Conservation (phyloP, 352 stramenopile genomes). For the Phytophthora cryptogea region DNA sequence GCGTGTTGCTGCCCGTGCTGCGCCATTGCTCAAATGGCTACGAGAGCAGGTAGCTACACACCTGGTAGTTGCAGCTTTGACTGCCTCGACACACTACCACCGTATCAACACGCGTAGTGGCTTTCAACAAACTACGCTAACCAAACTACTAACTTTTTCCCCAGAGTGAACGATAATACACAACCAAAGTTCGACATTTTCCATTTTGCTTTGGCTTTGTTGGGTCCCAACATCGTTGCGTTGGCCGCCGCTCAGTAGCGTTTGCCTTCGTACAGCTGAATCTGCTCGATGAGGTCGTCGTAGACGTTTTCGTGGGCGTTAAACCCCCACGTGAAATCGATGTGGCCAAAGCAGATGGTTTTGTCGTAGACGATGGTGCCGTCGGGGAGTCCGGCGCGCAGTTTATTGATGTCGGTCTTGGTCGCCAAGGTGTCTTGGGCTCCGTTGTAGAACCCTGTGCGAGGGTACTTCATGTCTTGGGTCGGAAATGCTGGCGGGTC, state of each 20-base stretch:
- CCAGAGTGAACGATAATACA: conserved; percentile 13
- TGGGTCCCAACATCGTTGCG: background rate
- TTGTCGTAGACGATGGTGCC: conserved; percentile 47
- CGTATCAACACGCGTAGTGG: conserved; percentile 25
- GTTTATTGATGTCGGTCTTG: conserved; percentile 37
- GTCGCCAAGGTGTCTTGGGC: conserved; percentile 44
- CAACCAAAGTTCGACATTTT: conserved; percentile 14
- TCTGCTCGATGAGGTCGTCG: conserved; percentile 41
- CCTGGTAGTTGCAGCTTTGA: conserved; percentile 50
- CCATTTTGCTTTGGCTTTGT: background rate
- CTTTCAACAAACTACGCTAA: background rate
- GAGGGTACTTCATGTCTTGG: conserved; percentile 37
- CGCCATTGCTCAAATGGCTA: conserved; percentile 59
- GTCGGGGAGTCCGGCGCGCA: conserved; percentile 33
- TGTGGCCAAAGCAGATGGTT: conserved; percentile 42
- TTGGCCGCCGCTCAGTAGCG: conserved; percentile 27
- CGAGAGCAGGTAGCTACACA: conserved; percentile 54
- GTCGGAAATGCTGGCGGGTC: conserved; percentile 42
- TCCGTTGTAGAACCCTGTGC: conserved; percentile 44
- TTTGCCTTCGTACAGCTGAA: conserved; percentile 43
- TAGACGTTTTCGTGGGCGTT: conserved; percentile 44
- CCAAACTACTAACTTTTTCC: background rate
- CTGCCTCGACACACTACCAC: conserved; percentile 34
- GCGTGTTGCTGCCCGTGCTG: conserved; percentile 54
- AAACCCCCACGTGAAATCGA: conserved; percentile 53